Evolutionary conservation across 495 filamentous ascomycete genomes (phyloP).

Genomic region (Penicillium egyptiacum): DNA sequence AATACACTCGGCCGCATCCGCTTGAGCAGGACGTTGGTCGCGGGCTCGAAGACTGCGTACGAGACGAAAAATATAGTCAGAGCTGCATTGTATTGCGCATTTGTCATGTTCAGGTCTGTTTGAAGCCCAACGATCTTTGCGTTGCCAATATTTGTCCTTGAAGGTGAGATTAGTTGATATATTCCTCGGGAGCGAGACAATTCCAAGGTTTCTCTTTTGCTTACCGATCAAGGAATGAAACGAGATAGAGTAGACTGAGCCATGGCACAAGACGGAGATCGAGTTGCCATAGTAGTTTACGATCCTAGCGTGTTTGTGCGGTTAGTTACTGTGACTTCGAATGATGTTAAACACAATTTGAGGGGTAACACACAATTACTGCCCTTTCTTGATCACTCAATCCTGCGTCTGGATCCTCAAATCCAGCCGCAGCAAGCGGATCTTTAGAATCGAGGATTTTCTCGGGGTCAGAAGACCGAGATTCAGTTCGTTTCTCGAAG

Average conservation of each 20-base stretch:
- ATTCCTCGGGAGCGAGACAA: not conserved
- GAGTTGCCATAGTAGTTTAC: constrained; percentile 66
- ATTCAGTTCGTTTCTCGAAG: constrained; percentile 19
- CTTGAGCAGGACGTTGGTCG: constrained; percentile 89
- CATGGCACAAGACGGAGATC: constrained; percentile 73
- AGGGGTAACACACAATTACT: constrained; percentile 55
- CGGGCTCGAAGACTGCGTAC: constrained; percentile 81
- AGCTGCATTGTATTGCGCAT: constrained; percentile 71
- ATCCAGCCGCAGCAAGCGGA: constrained; percentile 22
- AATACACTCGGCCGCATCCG: constrained; percentile 68
- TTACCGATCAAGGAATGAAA: constrained; percentile 76
- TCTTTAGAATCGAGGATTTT: constrained; percentile 8
- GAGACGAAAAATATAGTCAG: constrained; percentile 92
- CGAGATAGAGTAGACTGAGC: constrained; percentile 82
- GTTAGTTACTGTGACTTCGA: constrained; percentile 4
- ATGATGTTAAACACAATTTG: not conserved
- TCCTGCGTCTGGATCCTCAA: constrained; percentile 66
- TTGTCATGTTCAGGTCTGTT: constrained; percentile 62
- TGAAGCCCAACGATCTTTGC: constrained; percentile 76
- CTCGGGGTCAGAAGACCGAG: constrained; percentile 28
- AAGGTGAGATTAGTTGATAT: constrained; percentile 12
- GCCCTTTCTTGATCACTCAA: constrained; percentile 65
- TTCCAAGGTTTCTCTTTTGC: not conserved
- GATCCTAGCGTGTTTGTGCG: constrained; percentile 50
- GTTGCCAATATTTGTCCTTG: constrained; percentile 80